Percentiles rank a stretch among this genome's conserved stretches.
These are phyloP conservation scores for Psilocybe cyanescens DNA, from an alignment of 768 basidiomycete genomes.

Conservation along the genomic window DNA sequence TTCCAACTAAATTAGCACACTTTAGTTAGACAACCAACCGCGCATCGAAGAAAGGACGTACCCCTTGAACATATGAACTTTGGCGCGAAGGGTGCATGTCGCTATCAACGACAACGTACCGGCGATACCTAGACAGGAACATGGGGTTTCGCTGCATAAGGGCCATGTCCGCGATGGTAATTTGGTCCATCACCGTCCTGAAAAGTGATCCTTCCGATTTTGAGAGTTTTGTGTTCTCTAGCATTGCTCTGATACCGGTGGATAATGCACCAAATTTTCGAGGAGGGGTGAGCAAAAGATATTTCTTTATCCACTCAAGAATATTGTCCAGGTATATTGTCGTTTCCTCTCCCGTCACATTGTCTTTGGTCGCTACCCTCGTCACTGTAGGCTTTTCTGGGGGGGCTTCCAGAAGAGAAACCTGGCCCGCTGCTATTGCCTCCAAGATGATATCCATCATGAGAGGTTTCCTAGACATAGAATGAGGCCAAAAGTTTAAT, in stretches of 20 bases:
- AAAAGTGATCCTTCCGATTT: constrained; percentile 32
- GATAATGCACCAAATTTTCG: constrained; percentile 47
- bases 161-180: constrained; percentile 52
- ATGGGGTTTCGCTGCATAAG: constrained; percentile 65
- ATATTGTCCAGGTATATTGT: background rate
- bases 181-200: constrained; percentile 40
- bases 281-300: constrained; percentile 32
- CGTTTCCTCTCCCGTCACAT: background rate
- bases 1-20: constrained; percentile 50
- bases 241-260: constrained; percentile 44
- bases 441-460: constrained; percentile 42
- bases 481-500: background rate
- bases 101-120: constrained; percentile 63
- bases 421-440: constrained; percentile 57
- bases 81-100: constrained; percentile 24
- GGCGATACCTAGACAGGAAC: constrained; percentile 63
- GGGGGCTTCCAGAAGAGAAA: constrained; percentile 59
- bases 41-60: constrained; percentile 35
- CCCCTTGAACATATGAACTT: constrained; percentile 38
- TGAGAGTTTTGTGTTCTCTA: constrained; percentile 15
- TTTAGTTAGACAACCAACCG: background rate
- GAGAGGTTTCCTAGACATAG: constrained; percentile 40
- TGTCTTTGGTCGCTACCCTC: constrained; percentile 20
- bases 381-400: constrained; percentile 32
- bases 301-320: constrained; percentile 41